Evolutionary conservation across 192 early-diverging fungal genomes (phyloP).

Genomic region (Gamsiella multidivaricata): DNA sequence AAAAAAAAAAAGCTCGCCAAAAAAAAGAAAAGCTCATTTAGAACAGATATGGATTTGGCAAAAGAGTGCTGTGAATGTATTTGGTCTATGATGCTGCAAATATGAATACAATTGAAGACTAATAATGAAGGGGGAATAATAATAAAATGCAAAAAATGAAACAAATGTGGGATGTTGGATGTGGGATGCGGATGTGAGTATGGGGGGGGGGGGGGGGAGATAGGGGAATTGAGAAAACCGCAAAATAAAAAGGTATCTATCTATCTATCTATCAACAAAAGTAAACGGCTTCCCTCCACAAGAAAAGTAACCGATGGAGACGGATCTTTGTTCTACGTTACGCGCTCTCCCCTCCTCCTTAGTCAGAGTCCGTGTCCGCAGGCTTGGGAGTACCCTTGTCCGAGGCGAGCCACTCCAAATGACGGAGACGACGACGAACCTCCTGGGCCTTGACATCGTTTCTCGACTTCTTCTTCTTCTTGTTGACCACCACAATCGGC

Average conservation of each 20-base stretch:
- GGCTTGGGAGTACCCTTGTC: conserved; percentile 53
- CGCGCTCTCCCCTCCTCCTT: too few species aligned
- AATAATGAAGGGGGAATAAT: not conserved
- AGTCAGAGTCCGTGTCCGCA: conserved; percentile 47
- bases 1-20: too few species aligned
- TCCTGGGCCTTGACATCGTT: conserved; percentile 64
- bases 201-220: not conserved
- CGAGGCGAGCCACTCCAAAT: conserved; percentile 62
- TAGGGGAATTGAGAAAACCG: not conserved
- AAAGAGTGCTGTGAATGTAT: too few species aligned
- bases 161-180: too few species aligned
- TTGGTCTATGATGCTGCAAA: too few species aligned
- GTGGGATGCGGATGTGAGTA: too few species aligned
- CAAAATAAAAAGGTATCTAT: conserved; percentile 13
- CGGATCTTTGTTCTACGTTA: conserved; percentile 1
- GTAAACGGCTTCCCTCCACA: not conserved
- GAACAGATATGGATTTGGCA: too few species aligned
- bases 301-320: not conserved
- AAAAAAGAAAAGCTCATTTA: too few species aligned
- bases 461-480: conserved; percentile 68
- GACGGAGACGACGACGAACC: conserved; percentile 61
- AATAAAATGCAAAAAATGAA: not conserved
- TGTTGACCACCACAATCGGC: conserved; percentile 60
- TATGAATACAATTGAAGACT: not conserved
- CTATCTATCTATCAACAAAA: conserved; percentile 1